A percentile compares a stretch with the other conserved stretches of the same genome.
These are phyloP conservation scores for Morella rubra DNA, from an alignment of 306 rosid species.

Conservation along the genomic window DNA sequence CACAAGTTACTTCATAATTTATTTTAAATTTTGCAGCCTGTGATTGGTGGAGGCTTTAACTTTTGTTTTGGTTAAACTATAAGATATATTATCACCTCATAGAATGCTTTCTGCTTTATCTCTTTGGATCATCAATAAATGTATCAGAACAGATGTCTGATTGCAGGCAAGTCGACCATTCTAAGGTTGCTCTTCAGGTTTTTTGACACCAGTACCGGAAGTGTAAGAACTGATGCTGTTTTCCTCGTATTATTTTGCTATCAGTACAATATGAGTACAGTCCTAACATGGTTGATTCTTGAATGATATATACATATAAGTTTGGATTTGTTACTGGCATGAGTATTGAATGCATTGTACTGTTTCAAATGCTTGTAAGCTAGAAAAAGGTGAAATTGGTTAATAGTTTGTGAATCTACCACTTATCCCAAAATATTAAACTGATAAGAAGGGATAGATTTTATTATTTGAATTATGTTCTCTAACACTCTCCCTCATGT, in stretches of 20 bases:
- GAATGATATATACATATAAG: constrained; percentile 4
- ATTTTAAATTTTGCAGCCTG: background rate
- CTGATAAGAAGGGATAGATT: too few species aligned
- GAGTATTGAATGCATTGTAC: background rate
- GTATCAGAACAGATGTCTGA: constrained; percentile 33
- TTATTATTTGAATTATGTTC: too few species aligned
- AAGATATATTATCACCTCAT: background rate
- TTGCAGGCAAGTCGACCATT: constrained; percentile 95
- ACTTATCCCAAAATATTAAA: too few species aligned
- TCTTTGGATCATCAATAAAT: constrained; percentile 26
- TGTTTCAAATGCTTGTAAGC: constrained; percentile 14
- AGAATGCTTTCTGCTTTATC: background rate
- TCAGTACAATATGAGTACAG: constrained; percentile 21
- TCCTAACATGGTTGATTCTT: constrained; percentile 2
- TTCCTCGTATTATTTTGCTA: constrained; percentile 26
- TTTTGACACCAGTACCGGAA: constrained; percentile 84
- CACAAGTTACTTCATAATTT: background rate
- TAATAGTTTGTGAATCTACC: background rate
- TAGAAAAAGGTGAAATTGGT: constrained; percentile 12
- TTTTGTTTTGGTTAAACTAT: background rate
- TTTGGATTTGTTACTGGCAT: background rate
- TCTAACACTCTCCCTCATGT: too few species aligned
- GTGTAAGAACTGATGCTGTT: constrained; percentile 62
- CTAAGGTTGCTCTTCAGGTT: constrained; percentile 95
- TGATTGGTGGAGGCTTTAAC: background rate